Base-by-base conservation (phyloP, 371 early-diverging fungal species). In the Apophysomyces variabilis region DNA sequence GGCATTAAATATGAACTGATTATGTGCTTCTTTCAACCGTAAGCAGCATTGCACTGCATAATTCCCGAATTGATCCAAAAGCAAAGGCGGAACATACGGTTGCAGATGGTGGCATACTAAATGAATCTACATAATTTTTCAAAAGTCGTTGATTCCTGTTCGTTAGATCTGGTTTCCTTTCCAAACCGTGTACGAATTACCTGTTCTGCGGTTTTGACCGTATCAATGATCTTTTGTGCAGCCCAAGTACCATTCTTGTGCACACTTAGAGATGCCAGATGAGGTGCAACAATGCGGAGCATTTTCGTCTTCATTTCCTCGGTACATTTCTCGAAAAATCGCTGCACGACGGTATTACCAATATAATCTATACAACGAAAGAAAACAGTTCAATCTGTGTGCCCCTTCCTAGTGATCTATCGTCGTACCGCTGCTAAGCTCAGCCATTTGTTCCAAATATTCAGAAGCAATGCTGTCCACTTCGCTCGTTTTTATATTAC, bases 171-270 rank as follows among this genome's bases (percentile, higher is more conserved):
- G 36, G 5, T 35, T n/a, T n/a, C 66, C 60, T 64, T 78, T 26
- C 32, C 32, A 26, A 26, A 26, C 32, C 32, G 32, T 26, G 32
- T 3, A 3, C 76, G 41, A 87, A 76, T 69, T 44, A 90, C 86
- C 73, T 93, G 89, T 38, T 76, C 79, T 5, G 87, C 68, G 13
- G 90, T 85, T 38, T 84, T 84, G 1, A 92, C 92, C 6, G 82
- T 79, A 62, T 94, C 95, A 60, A 96, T 93, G 54, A 95, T 88
- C 71, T 93, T 93, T 71, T 96, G 96, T 60, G 94, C 88, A 0
- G 92, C 95, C 96, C 96, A 96, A 2, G 96, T 96, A 37, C 96
- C 96, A 69, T 96, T 94, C 78, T 96, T 96, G 50, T 95, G 96
- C 43, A 93, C 80, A 58, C 95, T 92, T 37, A 95, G 88, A 3